These are phyloP conservation scores for Pochonia chlamydosporia DNA, from an alignment of 2,329 filamentous ascomycete species.

Conservation along the genomic window DNA sequence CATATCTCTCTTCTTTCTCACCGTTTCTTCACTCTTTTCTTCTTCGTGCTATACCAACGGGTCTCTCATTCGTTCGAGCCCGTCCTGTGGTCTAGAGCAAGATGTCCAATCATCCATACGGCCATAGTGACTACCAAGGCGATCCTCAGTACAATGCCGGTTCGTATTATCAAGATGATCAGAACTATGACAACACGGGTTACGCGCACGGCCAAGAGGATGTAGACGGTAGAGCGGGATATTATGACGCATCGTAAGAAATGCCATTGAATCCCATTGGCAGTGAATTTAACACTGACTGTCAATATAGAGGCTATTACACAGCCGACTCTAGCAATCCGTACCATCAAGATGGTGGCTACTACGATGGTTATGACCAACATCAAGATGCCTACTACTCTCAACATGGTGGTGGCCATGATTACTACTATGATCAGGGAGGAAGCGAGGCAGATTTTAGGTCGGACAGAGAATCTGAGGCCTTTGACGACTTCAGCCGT, in stretches of 20 bases:
- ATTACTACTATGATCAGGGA: constrained; percentile 56
- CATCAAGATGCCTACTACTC: constrained; percentile 72
- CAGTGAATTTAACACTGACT: not conserved
- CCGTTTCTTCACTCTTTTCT: no score
- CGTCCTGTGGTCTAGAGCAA: no score
- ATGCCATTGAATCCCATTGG: not conserved
- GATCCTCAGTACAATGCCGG: constrained; percentile 65
- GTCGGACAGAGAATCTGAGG: no score
- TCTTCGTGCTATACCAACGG: no score
- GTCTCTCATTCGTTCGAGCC: no score
- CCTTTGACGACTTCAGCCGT: no score
- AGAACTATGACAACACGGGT: constrained; percentile 51
- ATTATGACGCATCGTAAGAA: constrained; percentile 89
- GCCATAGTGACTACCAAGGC: constrained; percentile 62
- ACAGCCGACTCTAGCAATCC: constrained; percentile 76
- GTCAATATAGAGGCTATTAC: constrained; percentile 69
- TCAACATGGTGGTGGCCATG: constrained; percentile 33
- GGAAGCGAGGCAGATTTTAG: constrained; percentile 91
- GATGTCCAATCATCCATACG: constrained; percentile 68
- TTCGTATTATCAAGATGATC: constrained; percentile 46
- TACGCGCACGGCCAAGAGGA: constrained; percentile 50
- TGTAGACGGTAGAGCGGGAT: constrained; percentile 61
- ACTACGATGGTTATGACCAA: constrained; percentile 90
- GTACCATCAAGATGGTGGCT: constrained; percentile 81
- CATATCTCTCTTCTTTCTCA: no score